Evolutionary conservation across 768 basidiomycete genomes (phyloP).

Genomic region (Naematelia encephala): DNA sequence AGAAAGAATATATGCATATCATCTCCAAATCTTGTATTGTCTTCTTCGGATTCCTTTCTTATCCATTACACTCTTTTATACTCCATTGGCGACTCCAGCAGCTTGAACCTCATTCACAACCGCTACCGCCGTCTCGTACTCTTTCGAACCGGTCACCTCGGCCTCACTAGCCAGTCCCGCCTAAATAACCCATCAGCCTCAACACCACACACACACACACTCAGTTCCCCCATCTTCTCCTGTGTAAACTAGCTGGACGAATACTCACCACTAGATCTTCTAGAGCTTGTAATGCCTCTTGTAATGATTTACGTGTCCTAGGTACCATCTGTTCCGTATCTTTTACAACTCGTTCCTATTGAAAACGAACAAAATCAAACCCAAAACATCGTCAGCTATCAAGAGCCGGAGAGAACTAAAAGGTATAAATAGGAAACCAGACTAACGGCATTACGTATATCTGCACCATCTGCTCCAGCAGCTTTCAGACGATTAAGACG

Average conservation of each 20-base stretch:
- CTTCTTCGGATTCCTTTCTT: background rate
- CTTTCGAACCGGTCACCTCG: conserved; percentile 4
- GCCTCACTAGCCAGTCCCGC: conserved; percentile 5
- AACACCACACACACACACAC: background rate
- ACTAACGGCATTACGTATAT: conserved; percentile 44
- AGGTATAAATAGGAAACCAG: background rate
- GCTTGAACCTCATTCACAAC: background rate
- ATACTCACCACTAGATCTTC: conserved; percentile 43
- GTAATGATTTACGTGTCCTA: conserved; percentile 28
- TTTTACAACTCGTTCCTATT: conserved; percentile 39
- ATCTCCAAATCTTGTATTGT: background rate
- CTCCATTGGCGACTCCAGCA: background rate
- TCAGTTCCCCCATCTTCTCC: background rate
- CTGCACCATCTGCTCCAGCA: conserved; percentile 38
- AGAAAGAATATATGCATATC: no score
- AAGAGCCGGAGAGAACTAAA: background rate
- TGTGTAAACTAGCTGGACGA: background rate
- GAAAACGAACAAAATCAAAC: no score
- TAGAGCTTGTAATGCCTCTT: conserved; percentile 28
- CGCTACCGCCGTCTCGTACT: conserved; percentile 6
- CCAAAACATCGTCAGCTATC: background rate
- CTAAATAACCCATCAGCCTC: background rate
- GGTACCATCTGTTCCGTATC: conserved; percentile 45
- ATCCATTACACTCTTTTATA: background rate
- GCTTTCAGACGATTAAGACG: conserved; percentile 30